A percentile compares a stretch with the other conserved stretches of the same genome.
Evolutionary conservation across 2,329 filamentous ascomycete species (phyloP).

Genomic region (Penicillium sp.): DNA sequence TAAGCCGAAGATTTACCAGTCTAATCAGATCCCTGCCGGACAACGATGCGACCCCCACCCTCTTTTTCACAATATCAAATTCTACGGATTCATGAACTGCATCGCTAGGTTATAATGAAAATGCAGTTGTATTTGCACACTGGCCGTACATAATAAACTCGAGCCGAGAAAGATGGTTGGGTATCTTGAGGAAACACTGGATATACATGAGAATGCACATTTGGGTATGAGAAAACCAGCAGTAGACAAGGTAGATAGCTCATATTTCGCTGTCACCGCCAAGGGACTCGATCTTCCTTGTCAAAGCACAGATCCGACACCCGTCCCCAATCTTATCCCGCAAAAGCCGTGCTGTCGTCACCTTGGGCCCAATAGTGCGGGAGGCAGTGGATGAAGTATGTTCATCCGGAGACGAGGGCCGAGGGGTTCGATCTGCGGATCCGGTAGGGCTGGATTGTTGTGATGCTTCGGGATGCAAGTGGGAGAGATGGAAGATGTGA

Average conservation of each 20-base stretch:
- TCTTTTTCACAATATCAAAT: too few species aligned
- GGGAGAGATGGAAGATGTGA: constrained; percentile 62
- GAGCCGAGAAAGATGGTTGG: constrained; percentile 6
- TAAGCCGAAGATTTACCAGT: too few species aligned
- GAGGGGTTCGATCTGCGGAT: constrained; percentile 22
- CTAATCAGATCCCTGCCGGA: too few species aligned
- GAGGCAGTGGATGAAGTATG: constrained; percentile 27
- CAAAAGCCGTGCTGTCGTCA: constrained; percentile 75
- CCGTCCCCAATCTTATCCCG: constrained; percentile 59
- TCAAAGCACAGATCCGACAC: constrained; percentile 38
- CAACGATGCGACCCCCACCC: too few species aligned
- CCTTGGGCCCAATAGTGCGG: constrained; percentile 72
- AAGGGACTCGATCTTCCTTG: constrained; percentile 33
- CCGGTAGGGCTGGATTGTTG: constrained; percentile 18
- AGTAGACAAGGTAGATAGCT: not conserved
- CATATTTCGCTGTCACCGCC: constrained; percentile 19
- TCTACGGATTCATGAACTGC: not conserved
- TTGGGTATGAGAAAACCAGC: not conserved
- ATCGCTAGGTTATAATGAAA: not conserved
- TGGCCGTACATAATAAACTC: not conserved
- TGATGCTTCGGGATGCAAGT: constrained; percentile 45
- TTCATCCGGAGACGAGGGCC: constrained; percentile 26
- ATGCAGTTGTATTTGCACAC: not conserved
- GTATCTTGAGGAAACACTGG: constrained; percentile 15
- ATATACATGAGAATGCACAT: constrained; percentile 6